These are phyloP conservation scores for Aspergillus aculeatinus DNA, from an alignment of 2,329 filamentous ascomycete genomes.

Conservation along the genomic window DNA sequence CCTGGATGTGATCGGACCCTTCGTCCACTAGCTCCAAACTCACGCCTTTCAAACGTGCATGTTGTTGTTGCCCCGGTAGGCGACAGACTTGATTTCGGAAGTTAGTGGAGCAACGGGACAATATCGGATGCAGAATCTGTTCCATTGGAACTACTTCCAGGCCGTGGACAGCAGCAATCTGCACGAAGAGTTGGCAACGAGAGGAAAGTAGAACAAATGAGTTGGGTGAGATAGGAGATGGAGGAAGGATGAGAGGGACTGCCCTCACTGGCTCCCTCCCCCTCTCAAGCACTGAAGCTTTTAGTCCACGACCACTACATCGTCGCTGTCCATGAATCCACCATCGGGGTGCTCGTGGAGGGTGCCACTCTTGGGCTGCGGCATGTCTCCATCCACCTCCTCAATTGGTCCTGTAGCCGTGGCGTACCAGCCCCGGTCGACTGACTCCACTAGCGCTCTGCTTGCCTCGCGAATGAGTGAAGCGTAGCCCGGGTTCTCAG, in stretches of 20 bases:
- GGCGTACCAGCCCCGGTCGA: conserved; percentile 43
- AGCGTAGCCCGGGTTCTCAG: conserved; percentile 47
- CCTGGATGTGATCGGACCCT: conserved; percentile 4
- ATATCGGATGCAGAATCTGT: not conserved
- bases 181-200: not conserved
- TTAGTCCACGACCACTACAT: conserved; percentile 38
- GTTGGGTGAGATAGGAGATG: not conserved
- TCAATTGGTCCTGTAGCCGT: conserved; percentile 26
- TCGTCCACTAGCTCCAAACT: conserved; percentile 1
- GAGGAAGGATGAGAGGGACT: not conserved
- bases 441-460: conserved; percentile 38
- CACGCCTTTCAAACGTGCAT: not conserved
- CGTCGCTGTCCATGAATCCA: conserved; percentile 34
- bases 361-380: conserved; percentile 16
- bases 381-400: conserved; percentile 17
- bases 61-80: not conserved
- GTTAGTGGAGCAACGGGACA: not conserved
- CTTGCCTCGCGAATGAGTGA: conserved; percentile 40
- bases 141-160: not conserved
- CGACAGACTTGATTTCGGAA: not conserved
- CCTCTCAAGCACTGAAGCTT: conserved; percentile 1
- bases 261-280: not conserved
- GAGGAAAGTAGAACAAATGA: not conserved
- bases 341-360: conserved; percentile 18
- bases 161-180: not conserved